phyloP scores from a whole-genome alignment of 495 filamentous ascomycete species.

The Penicillium egyptiacum region DNA sequence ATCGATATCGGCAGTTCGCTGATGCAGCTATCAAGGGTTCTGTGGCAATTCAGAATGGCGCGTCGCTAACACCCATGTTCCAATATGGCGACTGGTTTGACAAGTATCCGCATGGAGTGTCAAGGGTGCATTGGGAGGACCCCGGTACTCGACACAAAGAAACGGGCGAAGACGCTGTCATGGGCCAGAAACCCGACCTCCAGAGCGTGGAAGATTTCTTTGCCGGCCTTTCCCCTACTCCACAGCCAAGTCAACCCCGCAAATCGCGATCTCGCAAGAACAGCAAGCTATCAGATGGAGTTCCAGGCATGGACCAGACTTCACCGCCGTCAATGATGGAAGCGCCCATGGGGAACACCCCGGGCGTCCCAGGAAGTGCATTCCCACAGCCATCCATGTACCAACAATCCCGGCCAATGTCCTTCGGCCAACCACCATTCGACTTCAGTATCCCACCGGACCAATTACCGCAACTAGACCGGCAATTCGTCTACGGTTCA shows the following conservation, averaged over 20 bases:
- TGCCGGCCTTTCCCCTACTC: constrained; percentile 70
- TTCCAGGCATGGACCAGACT: constrained; percentile 28
- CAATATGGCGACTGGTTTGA: constrained; percentile 99
- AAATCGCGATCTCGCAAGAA: constrained; percentile 39
- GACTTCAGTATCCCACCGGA: constrained; percentile 44
- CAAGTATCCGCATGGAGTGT: constrained; percentile 90
- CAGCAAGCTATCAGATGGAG: constrained; percentile 34
- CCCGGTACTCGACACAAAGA: constrained; percentile 67
- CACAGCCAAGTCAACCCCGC: constrained; percentile 47
- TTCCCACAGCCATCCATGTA: constrained; percentile 44
- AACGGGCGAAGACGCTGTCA: constrained; percentile 73
- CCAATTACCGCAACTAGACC: constrained; percentile 63
- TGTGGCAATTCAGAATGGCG: constrained; percentile 54
- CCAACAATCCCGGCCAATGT: constrained; percentile 35
- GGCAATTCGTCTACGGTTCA: constrained; percentile 75
- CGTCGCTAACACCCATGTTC: constrained; percentile 61
- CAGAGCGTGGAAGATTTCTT: constrained; percentile 97
- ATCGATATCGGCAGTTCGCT: constrained; percentile 81
- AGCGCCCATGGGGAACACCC: constrained; percentile 37
- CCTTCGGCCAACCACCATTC: constrained; percentile 41
- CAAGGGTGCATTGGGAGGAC: constrained; percentile 78
- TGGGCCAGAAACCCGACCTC: constrained; percentile 82
- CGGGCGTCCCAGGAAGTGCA: constrained; percentile 42
- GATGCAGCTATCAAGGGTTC: constrained; percentile 62
- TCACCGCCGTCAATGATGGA: constrained; percentile 38